Base-by-base conservation (phyloP, 2,329 filamentous ascomycete species). In the Aspergillus tamarii region DNA sequence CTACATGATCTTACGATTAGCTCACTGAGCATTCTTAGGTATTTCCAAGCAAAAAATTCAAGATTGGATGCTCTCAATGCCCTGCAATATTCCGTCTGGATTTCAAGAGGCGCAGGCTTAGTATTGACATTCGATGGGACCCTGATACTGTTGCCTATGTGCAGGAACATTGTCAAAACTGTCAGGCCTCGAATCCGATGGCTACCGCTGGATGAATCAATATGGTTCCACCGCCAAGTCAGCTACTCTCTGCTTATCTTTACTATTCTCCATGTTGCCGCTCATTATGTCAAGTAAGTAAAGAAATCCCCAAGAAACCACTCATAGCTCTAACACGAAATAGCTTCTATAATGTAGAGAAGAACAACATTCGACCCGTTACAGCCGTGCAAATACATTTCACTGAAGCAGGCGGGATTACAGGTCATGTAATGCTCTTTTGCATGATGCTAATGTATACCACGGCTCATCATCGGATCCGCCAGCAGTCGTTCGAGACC, bases 401-500 rank as follows among this genome's bases (percentile, higher is more conserved):
- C 77, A 86, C 88, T 1, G 87, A 97, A 75, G 87, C 93, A 57
- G 94, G 93, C 73, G 95, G 95, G 65, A 91, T 98, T 66, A 99
- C 95, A 2, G 95, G 95, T 8, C 95, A 99, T 79, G 87, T 97
- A 66, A 99, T 99, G 95, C 87, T 98, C 30, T 84, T 99, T n/a
- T 98, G 94, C 85, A 99, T 99, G 95, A 83, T 99, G 67, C 82
- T 99, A 67, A 99, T 99, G 85, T 99, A 96, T 81, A 99, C 95
- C 1, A 97, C 94, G 0, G 91, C 95, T 3, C 95, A 99, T 76
- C 87, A 91, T 72, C 91, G 92, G 69, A 98, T 99, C 69, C 91
- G 95, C 60, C 94, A 98, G 77, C 95, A 99, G 77, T 96, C 93
- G 0, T 99, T 94, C 75, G 95, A 99, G 81, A 96, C 94, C 0